Base-by-base conservation (phyloP, 2,329 filamentous ascomycete species). In the Chaetothyriales sp. region DNA sequence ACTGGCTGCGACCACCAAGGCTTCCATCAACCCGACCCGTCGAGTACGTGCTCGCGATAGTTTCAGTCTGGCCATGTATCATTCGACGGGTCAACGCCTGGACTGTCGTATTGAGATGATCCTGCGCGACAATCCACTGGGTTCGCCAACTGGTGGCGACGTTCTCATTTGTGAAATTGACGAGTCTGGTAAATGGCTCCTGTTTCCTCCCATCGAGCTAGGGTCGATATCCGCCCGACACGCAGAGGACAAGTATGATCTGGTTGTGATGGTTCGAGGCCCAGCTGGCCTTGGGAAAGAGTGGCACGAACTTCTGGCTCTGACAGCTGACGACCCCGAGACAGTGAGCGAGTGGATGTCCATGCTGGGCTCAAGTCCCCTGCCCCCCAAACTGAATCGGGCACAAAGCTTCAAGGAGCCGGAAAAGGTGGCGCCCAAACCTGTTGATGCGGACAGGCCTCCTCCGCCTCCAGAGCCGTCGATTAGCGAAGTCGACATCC, bases 131-230 rank as follows among this genome's bases (percentile, higher is more conserved):
- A 86, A 86, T 59, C 73, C 80, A 20, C 73, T 76, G n/a, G 77
- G 78, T 47, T 73, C 77, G 36, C 78, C 83, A 55, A 72, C 46
- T 19, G 58, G 77, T 47, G 88, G 90, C 5, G 92, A 98, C 65
- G 65, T 98, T n/a, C 76, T 98, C 19, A 83, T 98, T 51, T 89
- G 90, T 58, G 89, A 96, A 66, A 80, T 88, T n/a, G 87, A 88
- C 44, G 77, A 79, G 49, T 75, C 77, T 5, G 80, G 83, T 12
- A 79, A 80, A 49, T 96, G 87, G 80, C 76, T 98, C 3, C 75
- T 98, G 0, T 95, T 98, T 61, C 84, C 89, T n/a, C 90, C 92
- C 1, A 74, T 95, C n/a, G 74, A 81, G 18, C 74, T 79, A 56
- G 73, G 75, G 36, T 76, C 79, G 53, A 76, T 94, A 18, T 96